Conservation (phyloP, 441 rosid genomes). For the Breynia disticha region DNA sequence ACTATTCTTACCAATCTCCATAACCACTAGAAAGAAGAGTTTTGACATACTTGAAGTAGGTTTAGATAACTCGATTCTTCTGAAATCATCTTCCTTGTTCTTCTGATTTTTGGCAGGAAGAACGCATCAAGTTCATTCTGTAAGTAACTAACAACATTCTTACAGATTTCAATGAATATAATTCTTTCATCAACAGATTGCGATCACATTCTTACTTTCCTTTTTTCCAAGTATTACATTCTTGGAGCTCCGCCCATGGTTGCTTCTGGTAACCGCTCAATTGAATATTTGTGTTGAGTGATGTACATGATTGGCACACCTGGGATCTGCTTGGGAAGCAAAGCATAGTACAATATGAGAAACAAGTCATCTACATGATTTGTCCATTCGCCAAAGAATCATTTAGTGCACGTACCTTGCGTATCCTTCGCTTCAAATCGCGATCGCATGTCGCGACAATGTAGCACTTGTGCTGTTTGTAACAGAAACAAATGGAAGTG, state of each 20-base stretch:
- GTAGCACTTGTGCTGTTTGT: conserved; percentile 83
- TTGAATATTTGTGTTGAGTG: conserved; percentile 53
- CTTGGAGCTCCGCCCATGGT: conserved; percentile 59
- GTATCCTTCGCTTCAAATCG: conserved; percentile 87
- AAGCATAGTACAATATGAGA: conserved; percentile 3
- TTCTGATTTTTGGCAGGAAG: conserved; percentile 9
- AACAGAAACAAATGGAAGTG: neutral
- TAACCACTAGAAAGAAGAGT: too few species aligned
- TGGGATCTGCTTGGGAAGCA: conserved; percentile 44
- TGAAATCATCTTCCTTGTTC: neutral
- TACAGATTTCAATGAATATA: conserved; percentile 7
- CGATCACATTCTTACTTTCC: neutral
- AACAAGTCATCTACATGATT: neutral
- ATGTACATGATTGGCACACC: conserved; percentile 94
- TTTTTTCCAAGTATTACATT: conserved; percentile 8
- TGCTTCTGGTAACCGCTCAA: conserved; percentile 73
- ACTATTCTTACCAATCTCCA: conserved; percentile 11
- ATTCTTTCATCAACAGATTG: too few species aligned
- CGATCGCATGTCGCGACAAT: conserved; percentile 96
- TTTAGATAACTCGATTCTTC: conserved; percentile 18
- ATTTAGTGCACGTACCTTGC: conserved; percentile 51
- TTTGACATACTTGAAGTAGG: too few species aligned
- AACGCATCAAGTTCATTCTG: conserved; percentile 13
- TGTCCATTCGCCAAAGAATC: neutral
- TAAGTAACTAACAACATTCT: conserved; percentile 16